phyloP scores from a whole-genome alignment of 78 protist species.

The Cyanophora paradoxa region DNA sequence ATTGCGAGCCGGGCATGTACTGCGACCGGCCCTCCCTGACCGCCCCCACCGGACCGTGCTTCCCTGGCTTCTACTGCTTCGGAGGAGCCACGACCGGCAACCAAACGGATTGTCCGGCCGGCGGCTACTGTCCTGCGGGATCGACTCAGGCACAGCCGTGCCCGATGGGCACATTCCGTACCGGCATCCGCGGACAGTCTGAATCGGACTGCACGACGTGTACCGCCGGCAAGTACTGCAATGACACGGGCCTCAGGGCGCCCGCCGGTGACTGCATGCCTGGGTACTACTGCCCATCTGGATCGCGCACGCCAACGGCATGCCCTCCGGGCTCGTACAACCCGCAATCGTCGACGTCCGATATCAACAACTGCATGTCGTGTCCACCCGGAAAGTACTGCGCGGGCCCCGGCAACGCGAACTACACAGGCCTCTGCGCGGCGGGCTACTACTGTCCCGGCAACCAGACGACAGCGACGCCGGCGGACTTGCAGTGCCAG shows the following conservation, averaged over 20 bases:
- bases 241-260: too few species aligned
- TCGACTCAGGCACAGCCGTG: neutral
- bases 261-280: too few species aligned
- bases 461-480: too few species aligned
- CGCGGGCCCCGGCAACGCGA: neutral
- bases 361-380: neutral
- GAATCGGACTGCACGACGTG: neutral
- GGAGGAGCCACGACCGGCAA: too few species aligned
- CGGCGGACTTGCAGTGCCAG: too few species aligned
- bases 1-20: neutral
- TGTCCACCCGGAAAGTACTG: neutral
- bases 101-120: neutral
- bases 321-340: too few species aligned
- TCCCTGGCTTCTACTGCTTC: constrained; percentile 24
- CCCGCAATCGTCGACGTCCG: too few species aligned
- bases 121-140: constrained; percentile 45
- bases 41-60: neutral
- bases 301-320: too few species aligned
- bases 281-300: constrained; percentile 27
- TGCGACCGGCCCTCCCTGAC: neutral
- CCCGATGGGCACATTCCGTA: constrained; percentile 31
- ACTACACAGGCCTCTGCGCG: neutral
- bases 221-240: constrained; percentile 16
- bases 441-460: constrained; percentile 31
- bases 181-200: neutral